phyloP scores from a whole-genome alignment of 140 eudicot genomes.

The Bidens hawaiensis region DNA sequence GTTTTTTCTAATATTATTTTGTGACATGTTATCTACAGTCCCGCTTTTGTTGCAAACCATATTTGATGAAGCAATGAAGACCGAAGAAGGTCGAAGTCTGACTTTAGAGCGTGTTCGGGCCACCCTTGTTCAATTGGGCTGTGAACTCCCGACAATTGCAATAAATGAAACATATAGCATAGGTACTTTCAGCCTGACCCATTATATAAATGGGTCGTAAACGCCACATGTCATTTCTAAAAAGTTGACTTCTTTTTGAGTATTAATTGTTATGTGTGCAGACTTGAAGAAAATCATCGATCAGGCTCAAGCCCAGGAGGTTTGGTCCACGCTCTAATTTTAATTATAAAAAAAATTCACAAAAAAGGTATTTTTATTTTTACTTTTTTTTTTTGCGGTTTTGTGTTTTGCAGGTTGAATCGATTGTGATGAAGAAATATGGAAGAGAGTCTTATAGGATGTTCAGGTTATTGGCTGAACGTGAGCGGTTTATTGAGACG shows the following conservation, averaged over 20 bases:
- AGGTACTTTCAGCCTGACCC: conserved; percentile 34
- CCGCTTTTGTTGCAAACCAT: conserved; percentile 58
- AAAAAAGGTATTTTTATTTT: neutral
- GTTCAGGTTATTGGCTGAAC: conserved; percentile 57
- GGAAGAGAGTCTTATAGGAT: conserved; percentile 87
- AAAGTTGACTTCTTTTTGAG: too few relatives aligned
- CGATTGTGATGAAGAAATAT: conserved; percentile 70
- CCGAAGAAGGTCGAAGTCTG: conserved; percentile 78
- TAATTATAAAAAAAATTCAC: neutral
- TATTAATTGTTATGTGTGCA: conserved; percentile 22
- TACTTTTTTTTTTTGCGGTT: neutral
- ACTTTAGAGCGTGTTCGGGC: conserved; percentile 58
- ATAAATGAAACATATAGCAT: conserved; percentile 59
- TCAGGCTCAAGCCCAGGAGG: conserved; percentile 80
- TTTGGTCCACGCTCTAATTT: conserved; percentile 21
- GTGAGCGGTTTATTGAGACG: conserved; percentile 51
- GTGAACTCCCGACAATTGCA: conserved; percentile 46
- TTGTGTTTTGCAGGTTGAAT: conserved; percentile 68
- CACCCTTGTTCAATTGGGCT: conserved; percentile 69
- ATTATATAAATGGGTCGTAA: neutral
- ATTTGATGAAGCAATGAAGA: conserved; percentile 69
- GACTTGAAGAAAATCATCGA: conserved; percentile 71
- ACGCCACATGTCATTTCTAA: neutral
- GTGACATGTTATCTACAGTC: conserved; percentile 38
- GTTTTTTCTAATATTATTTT: neutral